Evolutionary conservation across 345 rosid species (phyloP).

Genomic region (Trapa incisa): DNA sequence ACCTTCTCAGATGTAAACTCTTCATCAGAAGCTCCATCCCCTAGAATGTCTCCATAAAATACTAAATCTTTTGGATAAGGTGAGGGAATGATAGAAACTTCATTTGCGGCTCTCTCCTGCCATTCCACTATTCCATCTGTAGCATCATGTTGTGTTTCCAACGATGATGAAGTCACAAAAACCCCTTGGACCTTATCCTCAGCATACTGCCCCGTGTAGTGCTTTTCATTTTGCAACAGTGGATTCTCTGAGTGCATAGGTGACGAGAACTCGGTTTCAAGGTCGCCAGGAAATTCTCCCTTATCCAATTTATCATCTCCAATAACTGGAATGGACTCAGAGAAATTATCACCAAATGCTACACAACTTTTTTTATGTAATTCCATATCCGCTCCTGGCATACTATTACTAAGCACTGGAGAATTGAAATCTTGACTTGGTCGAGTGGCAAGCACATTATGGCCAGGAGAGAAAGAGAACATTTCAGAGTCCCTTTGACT

Average conservation of each 20-base stretch:
- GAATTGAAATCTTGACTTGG: neutral
- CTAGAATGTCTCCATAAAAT: constrained; percentile 10
- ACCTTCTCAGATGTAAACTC: constrained; percentile 16
- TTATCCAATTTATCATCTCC: constrained; percentile 6
- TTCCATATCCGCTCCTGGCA: neutral
- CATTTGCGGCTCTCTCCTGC: neutral
- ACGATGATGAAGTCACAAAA: neutral
- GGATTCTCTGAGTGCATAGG: neutral
- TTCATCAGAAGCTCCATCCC: constrained; percentile 9
- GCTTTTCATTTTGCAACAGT: neutral
- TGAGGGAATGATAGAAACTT: constrained; percentile 1
- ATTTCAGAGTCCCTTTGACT: neutral
- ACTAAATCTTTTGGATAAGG: constrained; percentile 5
- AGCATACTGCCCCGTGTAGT: neutral
- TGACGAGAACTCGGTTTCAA: neutral
- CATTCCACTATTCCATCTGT: neutral
- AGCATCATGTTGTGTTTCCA: neutral
- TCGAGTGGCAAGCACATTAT: neutral
- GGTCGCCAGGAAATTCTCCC: constrained; percentile 12
- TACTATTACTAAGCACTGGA: neutral
- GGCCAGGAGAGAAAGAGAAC: neutral
- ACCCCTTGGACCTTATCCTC: neutral
- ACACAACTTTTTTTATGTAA: neutral
- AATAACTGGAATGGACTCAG: neutral
- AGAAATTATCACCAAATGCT: neutral